phyloP scores from a whole-genome alignment of 352 stramenopile genomes.

The Phytopythium helicoides region DNA sequence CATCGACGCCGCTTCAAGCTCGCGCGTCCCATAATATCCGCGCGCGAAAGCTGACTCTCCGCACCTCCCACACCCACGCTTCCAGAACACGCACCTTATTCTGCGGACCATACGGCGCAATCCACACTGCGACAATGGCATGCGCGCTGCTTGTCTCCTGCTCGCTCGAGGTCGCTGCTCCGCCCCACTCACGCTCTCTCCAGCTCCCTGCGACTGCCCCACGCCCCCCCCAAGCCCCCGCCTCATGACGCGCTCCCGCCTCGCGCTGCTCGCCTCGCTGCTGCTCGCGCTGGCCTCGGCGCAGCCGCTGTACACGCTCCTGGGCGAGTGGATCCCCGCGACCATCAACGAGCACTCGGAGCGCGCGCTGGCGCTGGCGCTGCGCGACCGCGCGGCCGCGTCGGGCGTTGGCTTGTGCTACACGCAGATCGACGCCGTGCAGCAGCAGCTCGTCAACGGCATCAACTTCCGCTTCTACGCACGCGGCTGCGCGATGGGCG shows the following conservation, averaged over 20 bases:
- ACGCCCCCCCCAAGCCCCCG: no score
- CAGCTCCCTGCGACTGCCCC: no score
- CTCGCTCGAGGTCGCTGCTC: slow-evolving; percentile 7
- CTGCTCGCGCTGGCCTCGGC: slow-evolving; percentile 13
- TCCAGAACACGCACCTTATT: slow-evolving; percentile 1
- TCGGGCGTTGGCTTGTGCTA: slow-evolving; percentile 33
- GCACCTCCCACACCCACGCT: no score
- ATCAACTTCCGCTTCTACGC: slow-evolving; percentile 63
- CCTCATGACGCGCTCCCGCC: slow-evolving; percentile 1
- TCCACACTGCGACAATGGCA: background rate
- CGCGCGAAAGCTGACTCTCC: background rate
- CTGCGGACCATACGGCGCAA: slow-evolving; percentile 2
- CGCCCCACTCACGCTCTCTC: no score
- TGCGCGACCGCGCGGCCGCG: slow-evolving; percentile 20
- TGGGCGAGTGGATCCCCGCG: slow-evolving; percentile 38
- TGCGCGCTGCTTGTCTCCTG: no score
- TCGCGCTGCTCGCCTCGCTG: slow-evolving; percentile 6
- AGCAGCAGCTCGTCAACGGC: slow-evolving; percentile 63
- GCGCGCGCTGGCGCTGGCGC: slow-evolving; percentile 27
- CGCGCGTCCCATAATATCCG: no score
- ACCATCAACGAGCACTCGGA: slow-evolving; percentile 28
- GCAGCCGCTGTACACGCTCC: slow-evolving; percentile 20
- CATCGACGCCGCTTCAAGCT: no score
- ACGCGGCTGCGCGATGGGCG: slow-evolving; percentile 28
- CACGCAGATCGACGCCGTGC: slow-evolving; percentile 34